Base-by-base conservation (phyloP, 352 stramenopile species). In the Pythium graminicola region DNA sequence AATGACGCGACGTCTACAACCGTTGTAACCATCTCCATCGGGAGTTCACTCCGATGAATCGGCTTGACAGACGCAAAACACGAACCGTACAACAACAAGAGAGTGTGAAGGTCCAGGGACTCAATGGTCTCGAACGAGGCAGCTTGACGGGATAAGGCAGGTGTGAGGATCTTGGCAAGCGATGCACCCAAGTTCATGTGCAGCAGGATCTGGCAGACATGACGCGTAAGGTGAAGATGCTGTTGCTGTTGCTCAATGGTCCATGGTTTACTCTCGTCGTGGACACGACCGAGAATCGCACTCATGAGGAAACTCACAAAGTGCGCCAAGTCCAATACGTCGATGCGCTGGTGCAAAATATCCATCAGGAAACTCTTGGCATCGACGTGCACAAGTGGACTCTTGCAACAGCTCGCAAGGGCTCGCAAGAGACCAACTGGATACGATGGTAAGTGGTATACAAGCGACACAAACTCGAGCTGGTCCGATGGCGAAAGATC, bases 321-420 rank as follows among this genome's bases (percentile, higher is more conserved):
- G 51, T 86, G 77, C 5, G 75, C 79, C 2, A 89, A 67, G 51
- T 93, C 77, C 35, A 93, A 52, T 47, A 50, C 60, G 20, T 84
- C 65, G 23, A 70, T 64, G 5, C 79, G 73, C 51, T 87, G 76
- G 55, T 84, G 74, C 2, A 93, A 33, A 62, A 93, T 87, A 40
- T 93, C 82, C 36, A 93, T 73, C 17, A 90, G 57, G 41, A 89
- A 93, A 27, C 69, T 89, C 65, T 93, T 93, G n/a, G 76, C 79
- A 31, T 89, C 66, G 22, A 70, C 54, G 43, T 75, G 55, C 9
- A 93, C 75, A 16, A 62, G 46, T 14, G 59, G 17, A 48, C 73
- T 88, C 54, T 93, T 90, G 61, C 82, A 89, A 60, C 79, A 90
- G 27, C 72, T 81, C 19, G 82, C 67, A 22, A 93, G 64, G 5